phyloP scores from a whole-genome alignment of 148 eudicot genomes.

The Hydrangea macrophylla region DNA sequence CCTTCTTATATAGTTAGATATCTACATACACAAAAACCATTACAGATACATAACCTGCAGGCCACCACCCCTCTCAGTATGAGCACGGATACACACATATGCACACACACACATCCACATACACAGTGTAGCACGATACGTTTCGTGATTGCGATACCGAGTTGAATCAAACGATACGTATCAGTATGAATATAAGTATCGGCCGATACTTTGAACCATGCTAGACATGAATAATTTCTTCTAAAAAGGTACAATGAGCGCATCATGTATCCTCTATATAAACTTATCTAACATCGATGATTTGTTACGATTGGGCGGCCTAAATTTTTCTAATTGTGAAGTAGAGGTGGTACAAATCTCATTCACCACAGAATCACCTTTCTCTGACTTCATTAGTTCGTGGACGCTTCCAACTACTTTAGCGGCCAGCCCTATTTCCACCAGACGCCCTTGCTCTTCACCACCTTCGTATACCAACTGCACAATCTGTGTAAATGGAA shows the following conservation, averaged over 20 bases:
- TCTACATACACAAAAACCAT: no score
- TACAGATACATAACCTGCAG: no score
- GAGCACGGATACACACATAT: no score
- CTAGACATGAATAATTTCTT: background rate
- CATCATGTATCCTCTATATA: conserved; percentile 30
- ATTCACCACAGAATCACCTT: conserved; percentile 53
- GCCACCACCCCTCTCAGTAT: no score
- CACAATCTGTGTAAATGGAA: conserved; percentile 36
- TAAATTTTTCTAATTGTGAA: conserved; percentile 52
- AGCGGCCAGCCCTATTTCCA: conserved; percentile 67
- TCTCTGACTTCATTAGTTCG: conserved; percentile 53
- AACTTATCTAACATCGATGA: conserved; percentile 56
- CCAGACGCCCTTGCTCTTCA: conserved; percentile 71
- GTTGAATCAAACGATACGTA: no score
- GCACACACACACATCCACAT: no score
- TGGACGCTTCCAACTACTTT: conserved; percentile 68
- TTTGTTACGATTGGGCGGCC: conserved; percentile 48
- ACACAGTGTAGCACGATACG: no score
- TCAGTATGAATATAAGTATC: no score
- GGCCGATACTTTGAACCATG: no score
- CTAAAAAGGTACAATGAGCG: background rate
- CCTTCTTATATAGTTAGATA: no score
- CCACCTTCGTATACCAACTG: conserved; percentile 62
- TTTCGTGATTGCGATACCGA: no score
- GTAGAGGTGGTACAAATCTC: conserved; percentile 47